A percentile compares a stretch with the other conserved stretches of the same genome.
phyloP scores from a whole-genome alignment of 2,329 filamentous ascomycete species.

The Trichoderma arundinaceum region DNA sequence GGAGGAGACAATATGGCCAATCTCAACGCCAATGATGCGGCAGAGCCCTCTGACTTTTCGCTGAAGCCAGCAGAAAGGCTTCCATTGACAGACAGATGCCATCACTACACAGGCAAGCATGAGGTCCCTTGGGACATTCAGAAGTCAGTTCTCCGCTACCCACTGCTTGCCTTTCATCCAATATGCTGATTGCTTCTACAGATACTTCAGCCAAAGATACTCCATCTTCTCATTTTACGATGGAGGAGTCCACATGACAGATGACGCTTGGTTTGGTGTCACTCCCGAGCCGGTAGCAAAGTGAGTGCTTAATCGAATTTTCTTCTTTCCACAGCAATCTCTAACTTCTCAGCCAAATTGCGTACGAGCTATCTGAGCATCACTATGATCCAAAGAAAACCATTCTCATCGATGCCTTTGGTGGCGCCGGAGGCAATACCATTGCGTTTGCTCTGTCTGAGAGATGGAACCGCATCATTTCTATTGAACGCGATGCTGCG shows the following conservation, averaged over 20 bases:
- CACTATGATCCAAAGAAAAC: slow-evolving; percentile 60
- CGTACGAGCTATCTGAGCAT: slow-evolving; percentile 75
- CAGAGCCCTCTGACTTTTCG: slow-evolving; percentile 33
- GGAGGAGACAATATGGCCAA: slow-evolving; percentile 11
- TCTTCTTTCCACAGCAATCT: not conserved
- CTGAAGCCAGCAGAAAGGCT: slow-evolving; percentile 54
- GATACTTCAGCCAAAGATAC: slow-evolving; percentile 90
- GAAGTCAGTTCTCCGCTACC: slow-evolving; percentile 64
- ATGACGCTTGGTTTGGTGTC: slow-evolving; percentile 95
- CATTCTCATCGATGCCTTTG: slow-evolving; percentile 85
- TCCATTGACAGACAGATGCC: slow-evolving; percentile 66
- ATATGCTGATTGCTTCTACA: slow-evolving; percentile 44
- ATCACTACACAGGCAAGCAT: slow-evolving; percentile 73
- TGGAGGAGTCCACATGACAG: slow-evolving; percentile 85
- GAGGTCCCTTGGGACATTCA: slow-evolving; percentile 84
- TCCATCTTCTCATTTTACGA: slow-evolving; percentile 88
- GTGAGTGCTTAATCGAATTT: slow-evolving; percentile 53
- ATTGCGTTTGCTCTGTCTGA: slow-evolving; percentile 89
- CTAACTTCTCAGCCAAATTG: slow-evolving; percentile 66
- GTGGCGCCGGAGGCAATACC: slow-evolving; percentile 88
- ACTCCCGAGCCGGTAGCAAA: slow-evolving; percentile 90
- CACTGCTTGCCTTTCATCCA: not conserved
- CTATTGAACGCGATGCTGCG: slow-evolving; percentile 81
- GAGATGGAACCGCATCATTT: slow-evolving; percentile 83
- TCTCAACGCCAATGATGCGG: not conserved